These are phyloP conservation scores for Arachis monticola DNA, from an alignment of 331 rosid genomes.

Conservation along the genomic window DNA sequence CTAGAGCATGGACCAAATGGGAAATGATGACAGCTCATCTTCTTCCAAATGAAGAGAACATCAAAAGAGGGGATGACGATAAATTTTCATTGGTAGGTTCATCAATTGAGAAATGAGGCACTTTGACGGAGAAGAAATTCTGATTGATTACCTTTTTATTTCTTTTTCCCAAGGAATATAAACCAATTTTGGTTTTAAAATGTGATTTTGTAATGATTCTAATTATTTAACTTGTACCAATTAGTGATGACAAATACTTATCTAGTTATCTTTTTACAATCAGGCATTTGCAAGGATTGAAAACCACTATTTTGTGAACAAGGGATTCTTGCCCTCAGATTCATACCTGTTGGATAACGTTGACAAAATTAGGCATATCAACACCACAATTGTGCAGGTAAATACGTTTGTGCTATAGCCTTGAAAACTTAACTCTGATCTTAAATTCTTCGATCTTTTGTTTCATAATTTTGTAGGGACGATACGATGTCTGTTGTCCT, in stretches of 20 bases:
- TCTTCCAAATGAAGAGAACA: constrained; percentile 75
- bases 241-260: constrained; percentile 13
- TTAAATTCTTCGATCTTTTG: constrained; percentile 22
- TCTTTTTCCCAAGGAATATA: not conserved
- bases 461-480: constrained; percentile 63
- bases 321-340: constrained; percentile 87
- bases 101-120: not conserved
- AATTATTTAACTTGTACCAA: constrained; percentile 19
- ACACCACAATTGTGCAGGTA: constrained; percentile 88
- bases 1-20: constrained; percentile 99
- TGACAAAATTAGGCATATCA: constrained; percentile 87
- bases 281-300: constrained; percentile 97
- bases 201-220: constrained; percentile 17
- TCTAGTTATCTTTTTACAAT: constrained; percentile 23
- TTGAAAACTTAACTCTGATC: constrained; percentile 12
- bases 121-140: constrained; percentile 2
- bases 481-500: constrained; percentile 94
- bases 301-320: constrained; percentile 86
- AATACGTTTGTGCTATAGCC: not conserved
- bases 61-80: constrained; percentile 84
- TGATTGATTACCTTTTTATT: not conserved
- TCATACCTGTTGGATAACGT: constrained; percentile 78
- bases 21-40: constrained; percentile 98
- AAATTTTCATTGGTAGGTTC: constrained; percentile 73
- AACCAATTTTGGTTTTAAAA: not conserved